These are phyloP conservation scores for Nicotiana attenuata DNA, from an alignment of 257 asterid species.

Conservation along the genomic window DNA sequence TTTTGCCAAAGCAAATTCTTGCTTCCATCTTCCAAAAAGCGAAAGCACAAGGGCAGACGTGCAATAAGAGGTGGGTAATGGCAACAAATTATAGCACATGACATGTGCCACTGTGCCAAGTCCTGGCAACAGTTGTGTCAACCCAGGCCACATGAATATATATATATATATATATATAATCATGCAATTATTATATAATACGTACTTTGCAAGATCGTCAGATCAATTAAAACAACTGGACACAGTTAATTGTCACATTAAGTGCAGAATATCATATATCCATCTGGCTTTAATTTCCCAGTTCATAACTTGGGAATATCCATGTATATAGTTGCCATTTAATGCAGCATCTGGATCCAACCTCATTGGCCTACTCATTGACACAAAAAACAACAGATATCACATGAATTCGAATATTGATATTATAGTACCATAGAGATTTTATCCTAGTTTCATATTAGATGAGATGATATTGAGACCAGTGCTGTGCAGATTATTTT, in stretches of 20 bases:
- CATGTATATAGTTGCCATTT: background rate
- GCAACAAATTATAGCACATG: background rate
- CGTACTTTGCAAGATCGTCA: background rate
- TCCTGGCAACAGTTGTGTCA: background rate
- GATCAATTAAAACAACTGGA: background rate
- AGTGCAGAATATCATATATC: background rate
- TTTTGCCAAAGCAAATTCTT: background rate
- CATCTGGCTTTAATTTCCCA: no score
- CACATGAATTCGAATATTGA: no score
- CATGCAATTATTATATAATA: background rate
- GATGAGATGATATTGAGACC: no score
- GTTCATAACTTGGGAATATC: background rate
- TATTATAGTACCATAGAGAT: no score
- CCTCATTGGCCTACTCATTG: background rate
- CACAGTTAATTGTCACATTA: background rate
- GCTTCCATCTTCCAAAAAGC: background rate
- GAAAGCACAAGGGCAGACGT: background rate
- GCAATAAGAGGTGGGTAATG: background rate
- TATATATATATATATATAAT: background rate
- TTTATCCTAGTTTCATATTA: no score
- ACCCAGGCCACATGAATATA: background rate
- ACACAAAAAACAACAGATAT: no score
- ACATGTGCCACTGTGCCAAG: slow-evolving; percentile 1
- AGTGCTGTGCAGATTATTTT: no score
- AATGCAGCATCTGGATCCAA: background rate